Conservation (phyloP, 148 eudicot species). For the Salicornia ramosissima region DNA sequence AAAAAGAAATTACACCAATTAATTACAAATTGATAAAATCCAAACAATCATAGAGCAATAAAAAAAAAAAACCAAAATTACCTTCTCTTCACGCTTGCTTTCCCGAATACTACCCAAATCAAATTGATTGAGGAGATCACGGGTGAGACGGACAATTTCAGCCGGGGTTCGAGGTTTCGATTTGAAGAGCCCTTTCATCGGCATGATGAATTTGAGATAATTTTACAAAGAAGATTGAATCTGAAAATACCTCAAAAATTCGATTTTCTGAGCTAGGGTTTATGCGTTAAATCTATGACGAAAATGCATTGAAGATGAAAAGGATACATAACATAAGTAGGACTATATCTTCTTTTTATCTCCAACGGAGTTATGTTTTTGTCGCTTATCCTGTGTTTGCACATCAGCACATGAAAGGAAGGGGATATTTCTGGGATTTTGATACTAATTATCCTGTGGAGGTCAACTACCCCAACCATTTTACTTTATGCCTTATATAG, state of each 20-base stretch:
- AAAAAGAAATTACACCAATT: not conserved
- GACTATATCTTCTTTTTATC: not conserved
- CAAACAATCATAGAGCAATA: not conserved
- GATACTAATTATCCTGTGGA: not conserved
- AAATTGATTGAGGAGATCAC: conserved; percentile 62
- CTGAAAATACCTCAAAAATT: not conserved
- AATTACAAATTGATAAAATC: not conserved
- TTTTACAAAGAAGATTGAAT: not conserved
- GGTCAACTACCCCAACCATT: conserved; percentile 3
- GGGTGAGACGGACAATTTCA: conserved; percentile 68
- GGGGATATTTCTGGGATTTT: conserved; percentile 12
- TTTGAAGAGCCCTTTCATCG: conserved; percentile 83
- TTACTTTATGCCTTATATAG: no score
- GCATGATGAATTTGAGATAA: not conserved
- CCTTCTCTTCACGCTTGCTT: conserved; percentile 91
- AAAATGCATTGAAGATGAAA: not conserved
- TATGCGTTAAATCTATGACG: not conserved
- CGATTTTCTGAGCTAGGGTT: conserved; percentile 13
- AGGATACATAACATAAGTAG: not conserved
- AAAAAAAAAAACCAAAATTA: conserved; percentile 2
- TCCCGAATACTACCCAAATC: conserved; percentile 46
- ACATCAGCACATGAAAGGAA: conserved; percentile 15
- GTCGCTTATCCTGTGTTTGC: conserved; percentile 14
- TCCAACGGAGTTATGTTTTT: conserved; percentile 4
- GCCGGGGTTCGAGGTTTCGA: conserved; percentile 82